Conservation (phyloP, 495 filamentous ascomycete species). For the Staphylotrichum tortipilum region DNA sequence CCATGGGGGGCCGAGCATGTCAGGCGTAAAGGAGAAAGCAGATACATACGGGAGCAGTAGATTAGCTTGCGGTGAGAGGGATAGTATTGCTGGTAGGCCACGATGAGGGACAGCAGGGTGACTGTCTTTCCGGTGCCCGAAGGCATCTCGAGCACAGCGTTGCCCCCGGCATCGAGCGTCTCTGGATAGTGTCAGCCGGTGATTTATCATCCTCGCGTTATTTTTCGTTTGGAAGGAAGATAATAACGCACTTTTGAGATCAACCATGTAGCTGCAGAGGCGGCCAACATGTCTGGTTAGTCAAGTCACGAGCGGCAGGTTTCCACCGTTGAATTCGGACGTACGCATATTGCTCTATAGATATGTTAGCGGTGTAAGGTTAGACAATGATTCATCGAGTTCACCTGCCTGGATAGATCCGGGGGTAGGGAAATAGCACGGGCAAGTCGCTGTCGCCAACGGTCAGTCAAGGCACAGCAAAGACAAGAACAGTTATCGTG, state of each 20-base stretch:
- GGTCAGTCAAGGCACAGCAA: constrained; percentile 3
- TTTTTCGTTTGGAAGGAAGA: not conserved
- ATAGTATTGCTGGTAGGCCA: constrained; percentile 89
- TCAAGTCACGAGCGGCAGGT: not conserved
- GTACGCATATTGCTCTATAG: constrained; percentile 78
- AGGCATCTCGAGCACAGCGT: constrained; percentile 99
- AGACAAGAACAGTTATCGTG: not conserved
- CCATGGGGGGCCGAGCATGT: not conserved
- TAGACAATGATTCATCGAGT: not conserved
- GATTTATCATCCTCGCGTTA: no score
- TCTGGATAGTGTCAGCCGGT: constrained; percentile 27
- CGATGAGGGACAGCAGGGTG: constrained; percentile 86
- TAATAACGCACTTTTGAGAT: constrained; percentile 67
- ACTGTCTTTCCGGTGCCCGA: constrained; percentile 99
- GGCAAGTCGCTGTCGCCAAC: constrained; percentile 61
- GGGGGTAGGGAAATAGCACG: constrained; percentile 92
- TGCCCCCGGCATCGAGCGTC: constrained; percentile 87
- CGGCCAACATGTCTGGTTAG: not conserved
- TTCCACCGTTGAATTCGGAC: constrained; percentile 17
- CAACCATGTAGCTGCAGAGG: constrained; percentile 86
- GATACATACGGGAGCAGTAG: constrained; percentile 78
- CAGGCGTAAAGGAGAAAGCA: not conserved
- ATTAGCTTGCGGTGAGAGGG: constrained; percentile 90
- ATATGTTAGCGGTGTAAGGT: constrained; percentile 4
- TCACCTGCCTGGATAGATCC: constrained; percentile 75